Evolutionary conservation across 768 basidiomycete genomes (phyloP).

Genomic region (Suillus occidentalis): DNA sequence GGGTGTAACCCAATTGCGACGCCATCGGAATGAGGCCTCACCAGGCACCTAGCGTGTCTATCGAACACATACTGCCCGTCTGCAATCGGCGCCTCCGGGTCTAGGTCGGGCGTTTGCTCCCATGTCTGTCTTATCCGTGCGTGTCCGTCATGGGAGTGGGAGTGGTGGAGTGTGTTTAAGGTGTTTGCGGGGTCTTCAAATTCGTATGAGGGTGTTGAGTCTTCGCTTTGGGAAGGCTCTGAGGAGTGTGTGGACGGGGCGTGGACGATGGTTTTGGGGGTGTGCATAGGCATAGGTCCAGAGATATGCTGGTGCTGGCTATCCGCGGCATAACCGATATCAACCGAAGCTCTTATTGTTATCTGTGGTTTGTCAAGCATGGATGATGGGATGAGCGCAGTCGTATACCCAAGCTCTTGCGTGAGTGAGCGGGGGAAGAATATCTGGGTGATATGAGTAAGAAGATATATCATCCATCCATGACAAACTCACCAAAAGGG

Average conservation of each 20-base stretch:
- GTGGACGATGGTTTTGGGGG: slow-evolving; percentile 24
- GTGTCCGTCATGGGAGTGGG: slow-evolving; percentile 25
- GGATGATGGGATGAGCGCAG: slow-evolving; percentile 27
- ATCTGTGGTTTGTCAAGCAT: slow-evolving; percentile 29
- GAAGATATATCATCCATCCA: background rate
- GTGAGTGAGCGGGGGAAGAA: slow-evolving; percentile 79
- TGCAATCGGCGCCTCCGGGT: slow-evolving; percentile 5
- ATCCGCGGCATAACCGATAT: slow-evolving; percentile 18
- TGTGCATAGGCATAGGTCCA: slow-evolving; percentile 29
- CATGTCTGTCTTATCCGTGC: slow-evolving; percentile 24
- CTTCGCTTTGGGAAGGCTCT: slow-evolving; percentile 25
- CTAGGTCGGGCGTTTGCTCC: slow-evolving; percentile 15
- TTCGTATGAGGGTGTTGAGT: slow-evolving; percentile 42
- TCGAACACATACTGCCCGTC: slow-evolving; percentile 24
- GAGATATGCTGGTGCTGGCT: slow-evolving; percentile 4
- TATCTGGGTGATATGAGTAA: slow-evolving; percentile 41
- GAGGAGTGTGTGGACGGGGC: slow-evolving; percentile 19
- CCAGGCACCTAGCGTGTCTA: slow-evolving; percentile 25
- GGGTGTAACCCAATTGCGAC: slow-evolving; percentile 25
- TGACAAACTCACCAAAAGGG: slow-evolving; percentile 59
- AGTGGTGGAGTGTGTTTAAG: slow-evolving; percentile 10
- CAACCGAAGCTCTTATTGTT: slow-evolving; percentile 20
- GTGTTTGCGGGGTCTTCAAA: slow-evolving; percentile 27
- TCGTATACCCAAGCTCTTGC: slow-evolving; percentile 62
- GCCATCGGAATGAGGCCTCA: slow-evolving; percentile 32